Conservation (phyloP, 352 stramenopile species). For the Thalassiosira allenii region DNA sequence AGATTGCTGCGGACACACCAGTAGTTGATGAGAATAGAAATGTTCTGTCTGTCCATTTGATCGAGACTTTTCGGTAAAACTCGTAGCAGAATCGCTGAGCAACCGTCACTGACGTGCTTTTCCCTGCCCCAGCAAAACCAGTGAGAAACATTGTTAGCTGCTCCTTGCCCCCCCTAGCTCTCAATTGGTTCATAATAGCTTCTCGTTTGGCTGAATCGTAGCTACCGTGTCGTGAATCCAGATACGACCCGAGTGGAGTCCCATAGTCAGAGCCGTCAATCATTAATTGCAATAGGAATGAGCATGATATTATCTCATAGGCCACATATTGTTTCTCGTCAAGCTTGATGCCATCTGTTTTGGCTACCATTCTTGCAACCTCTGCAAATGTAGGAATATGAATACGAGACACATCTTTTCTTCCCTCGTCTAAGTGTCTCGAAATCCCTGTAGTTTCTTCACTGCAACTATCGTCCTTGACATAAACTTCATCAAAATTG, state of each 20-base stretch:
- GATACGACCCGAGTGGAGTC: too few species aligned
- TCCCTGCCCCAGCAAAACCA: neutral
- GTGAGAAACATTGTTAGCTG: neutral
- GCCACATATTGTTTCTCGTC: conserved; percentile 48
- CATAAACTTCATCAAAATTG: neutral
- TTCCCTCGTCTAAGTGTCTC: neutral
- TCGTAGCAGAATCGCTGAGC: neutral
- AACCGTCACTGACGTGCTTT: neutral
- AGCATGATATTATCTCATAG: conserved; percentile 46
- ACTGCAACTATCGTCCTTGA: neutral
- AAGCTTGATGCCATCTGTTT: conserved; percentile 2
- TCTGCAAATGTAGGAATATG: conserved; percentile 5
- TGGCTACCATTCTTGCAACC: neutral
- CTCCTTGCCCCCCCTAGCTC: neutral
- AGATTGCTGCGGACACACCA: neutral
- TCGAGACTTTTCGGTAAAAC: neutral
- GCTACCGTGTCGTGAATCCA: too few species aligned
- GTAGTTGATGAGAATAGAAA: conserved; percentile 1
- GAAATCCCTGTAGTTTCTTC: neutral
- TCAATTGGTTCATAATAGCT: too few species aligned
- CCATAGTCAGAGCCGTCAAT: too few species aligned
- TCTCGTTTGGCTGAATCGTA: too few species aligned
- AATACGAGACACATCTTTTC: neutral
- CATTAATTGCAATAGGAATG: conserved; percentile 18
- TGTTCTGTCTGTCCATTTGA: neutral